Conservation (phyloP, 2,329 filamentous ascomycete genomes). For the Fonsecaea multimorphosa region DNA sequence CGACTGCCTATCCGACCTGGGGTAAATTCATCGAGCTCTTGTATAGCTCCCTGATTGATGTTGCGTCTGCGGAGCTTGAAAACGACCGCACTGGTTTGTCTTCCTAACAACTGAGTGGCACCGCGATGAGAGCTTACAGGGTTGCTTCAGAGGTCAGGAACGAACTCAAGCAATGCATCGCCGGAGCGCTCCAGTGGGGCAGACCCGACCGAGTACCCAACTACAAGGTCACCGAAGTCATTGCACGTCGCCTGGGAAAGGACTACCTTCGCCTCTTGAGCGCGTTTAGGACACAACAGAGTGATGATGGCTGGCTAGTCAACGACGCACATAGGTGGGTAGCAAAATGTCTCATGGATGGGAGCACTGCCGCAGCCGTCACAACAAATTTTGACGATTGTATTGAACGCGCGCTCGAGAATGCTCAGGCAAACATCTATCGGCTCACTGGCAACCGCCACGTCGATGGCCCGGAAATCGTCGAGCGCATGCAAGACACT, state of each 20-base stretch:
- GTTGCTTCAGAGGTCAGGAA: neutral
- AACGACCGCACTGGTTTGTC: too few species aligned
- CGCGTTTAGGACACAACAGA: constrained; percentile 9
- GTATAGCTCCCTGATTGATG: constrained; percentile 2
- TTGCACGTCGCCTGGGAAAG: constrained; percentile 10
- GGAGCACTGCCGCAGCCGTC: constrained; percentile 5
- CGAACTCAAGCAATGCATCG: constrained; percentile 3
- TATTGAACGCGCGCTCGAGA: constrained; percentile 8
- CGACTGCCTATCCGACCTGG: constrained; percentile 11
- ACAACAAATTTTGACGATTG: constrained; percentile 21
- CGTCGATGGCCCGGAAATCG: constrained; percentile 14
- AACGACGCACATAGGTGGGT: constrained; percentile 13
- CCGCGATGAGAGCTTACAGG: neutral
- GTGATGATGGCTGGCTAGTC: neutral
- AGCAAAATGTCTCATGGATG: neutral
- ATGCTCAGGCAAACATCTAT: neutral
- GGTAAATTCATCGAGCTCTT: constrained; percentile 14
- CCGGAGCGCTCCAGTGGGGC: too few species aligned
- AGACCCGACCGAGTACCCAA: constrained; percentile 11
- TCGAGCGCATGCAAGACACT: neutral
- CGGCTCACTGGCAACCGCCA: constrained; percentile 9
- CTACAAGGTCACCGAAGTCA: constrained; percentile 20
- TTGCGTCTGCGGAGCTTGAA: too few species aligned
- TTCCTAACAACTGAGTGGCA: neutral
- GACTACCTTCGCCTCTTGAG: constrained; percentile 12